Base-by-base conservation (phyloP, 2,329 filamentous ascomycete species). In the Zymoseptoria tritici region DNA sequence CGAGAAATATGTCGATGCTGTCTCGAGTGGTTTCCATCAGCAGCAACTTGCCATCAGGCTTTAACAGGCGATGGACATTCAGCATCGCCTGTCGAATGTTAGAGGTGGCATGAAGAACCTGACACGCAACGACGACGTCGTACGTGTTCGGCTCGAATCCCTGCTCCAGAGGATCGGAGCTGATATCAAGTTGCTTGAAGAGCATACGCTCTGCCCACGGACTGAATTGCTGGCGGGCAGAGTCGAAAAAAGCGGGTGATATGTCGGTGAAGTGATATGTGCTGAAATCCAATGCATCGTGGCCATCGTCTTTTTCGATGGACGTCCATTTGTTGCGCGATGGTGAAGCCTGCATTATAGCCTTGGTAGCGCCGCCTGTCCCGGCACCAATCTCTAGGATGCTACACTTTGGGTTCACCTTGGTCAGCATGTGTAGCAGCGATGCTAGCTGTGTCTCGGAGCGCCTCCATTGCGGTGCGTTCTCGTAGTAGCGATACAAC, bases 11-110 rank as follows among this genome's bases (percentile, higher is more conserved):
- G 19, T 49, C 46, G 13, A 49, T 16, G 46, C 13, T 16, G 46
- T 49, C 46, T 64, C 64, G 16, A 57, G 26, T 49, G 57, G 42
- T 19, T 59, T 56, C 56, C 60, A 26, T n/a, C 42, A 58, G 5
- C 62, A 60, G 9, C 6, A 60, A 31, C 19, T 31, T 29, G 21
- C 58, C 67, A 9, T 62, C 62, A n/a, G 69, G 67, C 54, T 65
- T 67, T 29, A 71, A 56, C 36, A 71, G 52, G 3, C 51, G 58
- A 36, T 63, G 60, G 7, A 60, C 56, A 58, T 69, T 64, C 29
- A 24, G 52, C 16, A 69, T 8, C 2, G 64, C 62, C 3, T 52
- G 19, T 24, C 22, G 22, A 24, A 24, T 24, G 22, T 24, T 5
- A 2, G 22, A 24, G 22, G 22, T 24, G 22, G 22, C 22, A 24